Evolutionary conservation across 225 moss, liverwort and hornwort species (phyloP).

Genomic region (Pseudisothecium myosuroides): DNA sequence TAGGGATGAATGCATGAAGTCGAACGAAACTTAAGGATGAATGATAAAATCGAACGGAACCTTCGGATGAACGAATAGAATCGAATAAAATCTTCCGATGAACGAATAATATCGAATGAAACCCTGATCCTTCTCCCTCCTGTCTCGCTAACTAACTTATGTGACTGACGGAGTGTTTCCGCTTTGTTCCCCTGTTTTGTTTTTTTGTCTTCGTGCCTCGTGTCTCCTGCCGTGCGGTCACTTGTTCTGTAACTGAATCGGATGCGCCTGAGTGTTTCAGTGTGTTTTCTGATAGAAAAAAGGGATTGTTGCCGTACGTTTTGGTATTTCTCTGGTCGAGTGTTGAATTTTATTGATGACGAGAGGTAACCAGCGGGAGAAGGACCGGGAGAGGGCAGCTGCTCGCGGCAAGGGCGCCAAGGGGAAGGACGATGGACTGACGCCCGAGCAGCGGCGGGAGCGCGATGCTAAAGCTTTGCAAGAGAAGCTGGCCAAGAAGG

Average conservation of each 20-base stretch:
- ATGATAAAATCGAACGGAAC: not conserved
- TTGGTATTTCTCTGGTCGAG: not conserved
- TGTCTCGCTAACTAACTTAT: not conserved
- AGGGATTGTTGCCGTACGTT: not conserved
- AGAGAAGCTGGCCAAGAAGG: conserved; percentile 61
- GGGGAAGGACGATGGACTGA: conserved; percentile 48
- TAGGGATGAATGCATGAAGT: not conserved
- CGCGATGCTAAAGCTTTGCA: conserved; percentile 67
- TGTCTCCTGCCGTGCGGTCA: not conserved
- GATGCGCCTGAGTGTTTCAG: not conserved
- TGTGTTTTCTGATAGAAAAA: not conserved
- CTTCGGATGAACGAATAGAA: not conserved
- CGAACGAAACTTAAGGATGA: no score
- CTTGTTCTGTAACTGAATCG: not conserved
- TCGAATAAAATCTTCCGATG: not conserved
- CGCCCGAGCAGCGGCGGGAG: conserved; percentile 63
- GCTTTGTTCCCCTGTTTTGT: no score
- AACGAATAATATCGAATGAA: not conserved
- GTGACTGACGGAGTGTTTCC: no score
- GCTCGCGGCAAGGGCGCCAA: conserved; percentile 23
- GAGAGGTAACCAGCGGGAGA: conserved; percentile 55
- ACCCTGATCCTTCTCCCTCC: not conserved
- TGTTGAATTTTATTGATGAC: conserved; percentile 17
- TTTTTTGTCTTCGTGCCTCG: not conserved
- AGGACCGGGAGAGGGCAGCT: conserved; percentile 55